Evolutionary conservation across 2,329 filamentous ascomycete species (phyloP), one percentile per base, ranked within the genome.

Genomic region (Botrytis pseudocinerea): DNA sequence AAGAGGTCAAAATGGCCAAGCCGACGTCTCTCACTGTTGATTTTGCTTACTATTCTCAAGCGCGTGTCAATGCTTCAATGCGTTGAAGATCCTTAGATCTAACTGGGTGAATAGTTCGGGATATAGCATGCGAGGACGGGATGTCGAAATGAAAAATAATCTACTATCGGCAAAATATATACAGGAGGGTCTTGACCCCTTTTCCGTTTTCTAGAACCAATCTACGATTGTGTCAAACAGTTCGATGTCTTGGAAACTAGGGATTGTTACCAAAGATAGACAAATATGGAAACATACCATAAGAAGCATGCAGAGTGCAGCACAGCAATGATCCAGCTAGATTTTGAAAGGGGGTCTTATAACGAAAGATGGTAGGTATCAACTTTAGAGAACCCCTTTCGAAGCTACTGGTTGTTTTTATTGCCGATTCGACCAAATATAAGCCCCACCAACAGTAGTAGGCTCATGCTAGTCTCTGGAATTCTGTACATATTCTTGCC

Each of bases 1-100:
- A 51, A 51, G 51, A 61, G 42, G 63, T 51, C 42, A 69, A 61
- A 60, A 60, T 60, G 32, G 38, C 59, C 16, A 63, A 38, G 54
- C 65, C n/a, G 35, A 35, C n/a, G 54, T 59, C 61, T 40, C 35
- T 63, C n/a, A 64, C 40, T 38, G 28, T 12, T 38, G 38, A 42
- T 57, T 32, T 28, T 9, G 48, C 54, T 32, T 28, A 40, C n/a
- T 16, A 28, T 54, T 68, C 48, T 22, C 22, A 38, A 65, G 38
- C 44, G 46, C 44, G 44, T 65, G 63, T 42, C 48, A 57, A 57
- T 68, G 35, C 28, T n/a, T 38, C 48, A 54, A 25, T 42, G 48
- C 54, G 18, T 42, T 68, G 35, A 51, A 57, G 20, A 28, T n/a
- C 9, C 40, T 32, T 32, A n/a, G 48, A 35, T 42, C 40, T 25